Percentiles rank a stretch among this genome's conserved stretches.
These are phyloP conservation scores for Lasiodiplodia theobromae DNA, from an alignment of 2,329 filamentous ascomycete genomes.

Conservation along the genomic window DNA sequence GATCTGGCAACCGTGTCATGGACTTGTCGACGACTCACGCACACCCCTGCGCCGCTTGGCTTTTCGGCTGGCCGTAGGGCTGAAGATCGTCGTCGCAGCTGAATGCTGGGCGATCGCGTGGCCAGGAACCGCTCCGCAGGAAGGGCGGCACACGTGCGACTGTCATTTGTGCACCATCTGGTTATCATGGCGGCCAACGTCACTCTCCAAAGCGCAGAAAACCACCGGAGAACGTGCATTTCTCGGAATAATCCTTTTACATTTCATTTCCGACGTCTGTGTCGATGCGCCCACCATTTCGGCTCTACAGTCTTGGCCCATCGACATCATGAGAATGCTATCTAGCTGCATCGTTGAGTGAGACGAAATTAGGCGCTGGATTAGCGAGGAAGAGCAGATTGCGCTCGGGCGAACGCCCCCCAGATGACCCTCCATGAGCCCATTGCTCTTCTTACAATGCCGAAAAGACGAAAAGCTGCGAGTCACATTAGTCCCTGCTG, in stretches of 20 bases:
- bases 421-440: conserved; percentile 29
- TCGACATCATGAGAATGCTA: conserved; percentile 31
- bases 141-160: conserved; percentile 7
- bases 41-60: conserved; percentile 28
- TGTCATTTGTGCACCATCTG: too few relatives aligned
- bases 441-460: conserved; percentile 52
- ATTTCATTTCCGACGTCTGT: conserved; percentile 29
- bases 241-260: conserved; percentile 30
- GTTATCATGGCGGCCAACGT: background rate
- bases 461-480: conserved; percentile 63
- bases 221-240: background rate
- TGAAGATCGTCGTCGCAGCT: conserved; percentile 28
- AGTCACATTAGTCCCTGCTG: conserved; percentile 24
- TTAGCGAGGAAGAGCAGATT: conserved; percentile 25
- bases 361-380: conserved; percentile 30
- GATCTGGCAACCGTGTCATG: conserved; percentile 30
- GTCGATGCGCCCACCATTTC: conserved; percentile 29
- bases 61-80: conserved; percentile 24
- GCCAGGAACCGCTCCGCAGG: conserved; percentile 5
- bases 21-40: conserved; percentile 25
- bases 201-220: background rate
- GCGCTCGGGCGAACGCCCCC: conserved; percentile 29
- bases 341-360: conserved; percentile 29
- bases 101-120: conserved; percentile 24
- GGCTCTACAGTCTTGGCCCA: conserved; percentile 31